Conservation (phyloP, 2,329 filamentous ascomycete genomes). For the Kalmusia sp. region DNA sequence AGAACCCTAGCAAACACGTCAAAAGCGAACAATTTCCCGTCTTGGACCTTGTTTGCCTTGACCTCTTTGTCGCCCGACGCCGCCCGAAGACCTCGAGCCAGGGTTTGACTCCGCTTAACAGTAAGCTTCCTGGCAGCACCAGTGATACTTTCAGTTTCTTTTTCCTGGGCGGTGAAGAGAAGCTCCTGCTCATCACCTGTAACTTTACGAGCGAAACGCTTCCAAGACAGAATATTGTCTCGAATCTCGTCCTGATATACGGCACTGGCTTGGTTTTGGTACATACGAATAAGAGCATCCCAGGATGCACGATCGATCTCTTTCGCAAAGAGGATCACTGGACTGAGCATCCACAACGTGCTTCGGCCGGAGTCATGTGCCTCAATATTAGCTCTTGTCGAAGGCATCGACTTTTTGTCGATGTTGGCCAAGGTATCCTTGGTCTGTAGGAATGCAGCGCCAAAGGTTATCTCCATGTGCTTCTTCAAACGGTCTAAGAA, state of each 20-base stretch:
- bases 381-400: slow-evolving; percentile 68
- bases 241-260: slow-evolving; percentile 85
- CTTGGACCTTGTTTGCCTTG: slow-evolving; percentile 65
- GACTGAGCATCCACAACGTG: slow-evolving; percentile 85
- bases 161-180: slow-evolving; percentile 89
- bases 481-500: slow-evolving; percentile 83
- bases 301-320: slow-evolving; percentile 85
- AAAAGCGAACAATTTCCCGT: slow-evolving; percentile 74
- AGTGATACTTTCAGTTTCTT: slow-evolving; percentile 75
- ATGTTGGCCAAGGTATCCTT: slow-evolving; percentile 62
- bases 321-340: slow-evolving; percentile 84
- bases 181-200: slow-evolving; percentile 80
- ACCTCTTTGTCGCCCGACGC: slow-evolving; percentile 68
- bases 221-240: slow-evolving; percentile 79
- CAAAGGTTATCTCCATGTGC: slow-evolving; percentile 83
- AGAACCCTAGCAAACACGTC: slow-evolving; percentile 83
- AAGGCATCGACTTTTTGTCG: slow-evolving; percentile 56
- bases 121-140: slow-evolving; percentile 85
- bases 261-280: slow-evolving; percentile 77
- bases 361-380: slow-evolving; percentile 76
- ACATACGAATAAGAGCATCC: slow-evolving; percentile 79
- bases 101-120: slow-evolving; percentile 89
- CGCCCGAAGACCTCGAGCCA: slow-evolving; percentile 75
- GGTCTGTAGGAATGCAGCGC: slow-evolving; percentile 74
- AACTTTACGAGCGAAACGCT: slow-evolving; percentile 76